Base-by-base conservation (phyloP, 75 land plant genomes). In the Pseudotsuga menziesii region DNA sequence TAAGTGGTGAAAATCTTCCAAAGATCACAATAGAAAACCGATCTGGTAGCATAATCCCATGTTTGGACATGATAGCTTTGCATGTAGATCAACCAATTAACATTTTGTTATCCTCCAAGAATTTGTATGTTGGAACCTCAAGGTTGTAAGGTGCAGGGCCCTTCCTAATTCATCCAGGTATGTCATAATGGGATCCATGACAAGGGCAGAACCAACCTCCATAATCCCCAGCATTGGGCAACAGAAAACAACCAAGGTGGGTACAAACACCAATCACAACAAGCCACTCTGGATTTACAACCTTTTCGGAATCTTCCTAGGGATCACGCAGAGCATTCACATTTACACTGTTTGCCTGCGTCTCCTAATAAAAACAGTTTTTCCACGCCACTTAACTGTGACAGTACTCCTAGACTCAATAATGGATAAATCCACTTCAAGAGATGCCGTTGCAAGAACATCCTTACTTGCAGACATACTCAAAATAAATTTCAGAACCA, bases 151-250 rank as follows among this genome's bases (percentile, higher is more conserved):
- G 95, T 4, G 95, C 95, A 32, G 95, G 94, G 16, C 95, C 95
- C 76, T 91, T 93, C 4, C 90, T 81, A 29, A 88, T 71, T 58
- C 88, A 76, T 2, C 91, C 91, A 35, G 91, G 88, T 48, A 87
- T 79, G 63, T 93, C 95, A 61, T 93, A 93, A 61, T 93, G 95
- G 0, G 94, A 91, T 32, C 95, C 95, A 77, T 93, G 95, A 79
- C 95, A 93, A 5, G 95, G 95, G 70, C 95, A 93, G 58, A 93
- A 93, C 95, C 95, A 93, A 6, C 95, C 94, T 48, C 91, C 91
- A 81, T 69, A 93, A 74, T 93, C 95, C n/a, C 95, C 95, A 32
- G 94, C 95, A 83, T 89, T 87, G 0, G 95, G 95, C 62, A 93
- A 74, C 19, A 94, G 95, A 25, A 89, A 87, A 57, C 91, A 89